Evolutionary conservation across 768 basidiomycete species (phyloP), one percentile per base, ranked within the genome.

Genomic region (Amyloporia xantha): DNA sequence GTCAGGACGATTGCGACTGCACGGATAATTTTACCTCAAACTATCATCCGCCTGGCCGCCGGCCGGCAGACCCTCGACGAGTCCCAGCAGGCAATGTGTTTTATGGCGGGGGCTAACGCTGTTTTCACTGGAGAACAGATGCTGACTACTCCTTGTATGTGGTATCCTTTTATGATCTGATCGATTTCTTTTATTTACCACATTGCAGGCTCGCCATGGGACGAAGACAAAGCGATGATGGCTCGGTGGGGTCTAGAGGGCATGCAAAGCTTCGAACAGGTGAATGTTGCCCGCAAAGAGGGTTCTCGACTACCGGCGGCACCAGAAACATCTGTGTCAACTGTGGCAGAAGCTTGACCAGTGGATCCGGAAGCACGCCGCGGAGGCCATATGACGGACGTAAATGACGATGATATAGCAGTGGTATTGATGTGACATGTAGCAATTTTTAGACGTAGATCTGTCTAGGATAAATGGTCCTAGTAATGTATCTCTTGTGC

Each of bases 51-150:
- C 49, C 81, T 98, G 21, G 93, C 95, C 5, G 95, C 95, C 17
- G 95, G 95, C 48, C 74, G 95, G 59, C 91, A 91, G 64, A 88
- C 82, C 1, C 78, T 96, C 57, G 75, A 74, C 50, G 95, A 98
- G 71, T 75, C 88, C 7, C 89, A 97, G 66, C 95, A 98, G 64
- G 92, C 86, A 5, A 92, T 98, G 86, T 93, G 91, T 62, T 98
- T 98, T 71, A 87, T 98, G 88, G 93, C 95, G 1, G 95, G 95
- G 20, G 95, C 94, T 19, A 98, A 98, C 62, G 95, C 95, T 19
- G 85, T 98, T 52, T 98, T 98, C 66, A 98, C 95, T n/a, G 95
- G 94, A 37, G 95, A 97, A 63, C 77, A 84, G 58, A 98, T 98
- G 95, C 67, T 98, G 56, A 98, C 95, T 11, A 98, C 95, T 12